phyloP scores from a whole-genome alignment of 257 asterid genomes.

The Nicotiana otophora region DNA sequence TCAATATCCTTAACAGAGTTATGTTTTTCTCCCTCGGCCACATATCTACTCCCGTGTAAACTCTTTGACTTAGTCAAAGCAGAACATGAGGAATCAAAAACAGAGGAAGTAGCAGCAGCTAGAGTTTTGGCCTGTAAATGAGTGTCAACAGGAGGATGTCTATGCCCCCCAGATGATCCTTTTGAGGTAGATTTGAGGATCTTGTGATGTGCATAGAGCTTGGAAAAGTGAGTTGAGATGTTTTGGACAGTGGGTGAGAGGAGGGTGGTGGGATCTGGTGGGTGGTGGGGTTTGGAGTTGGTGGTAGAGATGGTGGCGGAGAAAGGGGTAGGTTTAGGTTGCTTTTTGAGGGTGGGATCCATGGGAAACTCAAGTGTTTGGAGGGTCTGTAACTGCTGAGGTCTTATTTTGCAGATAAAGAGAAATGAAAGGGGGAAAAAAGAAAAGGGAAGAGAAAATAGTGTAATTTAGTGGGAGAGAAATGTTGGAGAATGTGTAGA shows the following conservation, averaged over 20 bases:
- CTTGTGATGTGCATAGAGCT: slow-evolving; percentile 56
- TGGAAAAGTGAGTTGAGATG: slow-evolving; percentile 74
- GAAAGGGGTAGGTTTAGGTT: slow-evolving; percentile 33
- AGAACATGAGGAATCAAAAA: slow-evolving; percentile 38
- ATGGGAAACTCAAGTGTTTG: slow-evolving; percentile 26
- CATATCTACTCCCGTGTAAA: slow-evolving; percentile 34
- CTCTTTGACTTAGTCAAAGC: slow-evolving; percentile 66
- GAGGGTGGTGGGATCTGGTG: slow-evolving; percentile 58
- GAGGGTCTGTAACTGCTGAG: neutral
- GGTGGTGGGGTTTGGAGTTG: slow-evolving; percentile 25
- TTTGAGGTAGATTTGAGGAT: slow-evolving; percentile 23
- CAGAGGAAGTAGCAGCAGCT: slow-evolving; percentile 15
- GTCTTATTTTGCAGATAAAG: neutral
- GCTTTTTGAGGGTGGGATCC: slow-evolving; percentile 56
- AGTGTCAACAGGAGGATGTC: slow-evolving; percentile 26
- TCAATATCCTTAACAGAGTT: slow-evolving; percentile 10
- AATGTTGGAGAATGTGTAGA: slow-evolving; percentile 1
- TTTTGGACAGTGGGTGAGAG: slow-evolving; percentile 50
- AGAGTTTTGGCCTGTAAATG: slow-evolving; percentile 25
- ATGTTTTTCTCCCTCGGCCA: slow-evolving; percentile 24
- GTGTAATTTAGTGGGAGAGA: neutral
- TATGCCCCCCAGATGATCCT: slow-evolving; percentile 17
- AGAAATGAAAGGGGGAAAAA: neutral
- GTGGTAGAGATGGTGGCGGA: slow-evolving; percentile 30
- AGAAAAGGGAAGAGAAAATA: neutral